These are phyloP conservation scores for Gamsiella multidivaricata DNA, from an alignment of 192 early-diverging fungal genomes.

Conservation along the genomic window DNA sequence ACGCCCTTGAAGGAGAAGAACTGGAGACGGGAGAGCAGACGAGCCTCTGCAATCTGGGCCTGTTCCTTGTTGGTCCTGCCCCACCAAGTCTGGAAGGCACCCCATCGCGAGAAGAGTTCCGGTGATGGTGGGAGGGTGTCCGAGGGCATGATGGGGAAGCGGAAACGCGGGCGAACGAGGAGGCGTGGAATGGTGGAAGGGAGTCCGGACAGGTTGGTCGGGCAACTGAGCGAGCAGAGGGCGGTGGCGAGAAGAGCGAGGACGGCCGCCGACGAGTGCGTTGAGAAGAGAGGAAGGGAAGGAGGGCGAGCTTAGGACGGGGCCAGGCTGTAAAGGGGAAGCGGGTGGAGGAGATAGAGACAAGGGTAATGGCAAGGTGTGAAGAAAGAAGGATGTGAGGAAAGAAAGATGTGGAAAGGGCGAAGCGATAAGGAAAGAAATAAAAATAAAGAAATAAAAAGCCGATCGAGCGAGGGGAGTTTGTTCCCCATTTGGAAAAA, in stretches of 20 bases:
- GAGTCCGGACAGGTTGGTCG: background rate
- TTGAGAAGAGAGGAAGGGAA: background rate
- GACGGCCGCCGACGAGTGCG: background rate
- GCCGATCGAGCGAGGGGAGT: too few relatives aligned
- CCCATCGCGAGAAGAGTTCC: conserved; percentile 45
- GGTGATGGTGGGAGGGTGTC: conserved; percentile 39
- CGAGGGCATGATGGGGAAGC: conserved; percentile 52
- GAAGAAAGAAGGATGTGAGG: background rate
- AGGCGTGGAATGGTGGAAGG: conserved; percentile 44
- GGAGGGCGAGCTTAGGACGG: too few relatives aligned
- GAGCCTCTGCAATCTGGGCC: conserved; percentile 62
- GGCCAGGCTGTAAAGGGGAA: too few relatives aligned
- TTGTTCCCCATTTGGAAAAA: too few relatives aligned
- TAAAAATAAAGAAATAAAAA: too few relatives aligned
- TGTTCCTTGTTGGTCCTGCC: conserved; percentile 35
- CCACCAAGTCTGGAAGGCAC: conserved; percentile 51
- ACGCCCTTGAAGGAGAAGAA: conserved; percentile 60
- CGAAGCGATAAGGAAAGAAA: background rate
- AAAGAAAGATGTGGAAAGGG: background rate
- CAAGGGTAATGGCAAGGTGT: background rate
- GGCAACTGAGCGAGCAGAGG: background rate
- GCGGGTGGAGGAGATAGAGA: background rate
- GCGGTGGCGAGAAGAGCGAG: background rate
- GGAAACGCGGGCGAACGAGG: conserved; percentile 39
- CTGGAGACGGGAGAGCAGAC: conserved; percentile 65